phyloP scores from a whole-genome alignment of 306 rosid genomes.

The Phaseolus lunatus region DNA sequence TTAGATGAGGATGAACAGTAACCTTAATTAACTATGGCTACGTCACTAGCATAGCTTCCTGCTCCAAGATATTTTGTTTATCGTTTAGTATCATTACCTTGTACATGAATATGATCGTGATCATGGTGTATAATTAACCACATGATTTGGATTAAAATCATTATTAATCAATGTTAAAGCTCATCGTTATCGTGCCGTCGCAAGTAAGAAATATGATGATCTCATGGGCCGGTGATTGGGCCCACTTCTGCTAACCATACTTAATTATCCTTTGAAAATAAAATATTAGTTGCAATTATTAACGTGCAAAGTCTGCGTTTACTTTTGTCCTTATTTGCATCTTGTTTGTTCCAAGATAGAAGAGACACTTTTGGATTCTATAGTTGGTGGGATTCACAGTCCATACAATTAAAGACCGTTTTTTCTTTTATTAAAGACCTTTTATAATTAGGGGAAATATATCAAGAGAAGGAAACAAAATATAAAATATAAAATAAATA shows the following conservation, averaged over 20 bases:
- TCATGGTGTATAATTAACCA: constrained; percentile 25
- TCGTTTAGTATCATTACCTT: not conserved
- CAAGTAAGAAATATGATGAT: constrained; percentile 54
- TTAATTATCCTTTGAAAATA: constrained; percentile 35
- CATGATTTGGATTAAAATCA: constrained; percentile 38
- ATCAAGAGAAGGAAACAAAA: not conserved
- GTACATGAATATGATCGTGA: constrained; percentile 21
- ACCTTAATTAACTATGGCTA: not conserved
- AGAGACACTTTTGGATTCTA: constrained; percentile 15
- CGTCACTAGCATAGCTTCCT: constrained; percentile 29
- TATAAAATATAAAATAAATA: not conserved
- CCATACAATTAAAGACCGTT: not conserved
- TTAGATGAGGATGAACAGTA: constrained; percentile 7
- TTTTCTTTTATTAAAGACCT: not conserved
- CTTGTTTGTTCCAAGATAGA: not conserved
- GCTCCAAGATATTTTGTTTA: constrained; percentile 41
- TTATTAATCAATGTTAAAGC: constrained; percentile 29
- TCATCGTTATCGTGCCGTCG: constrained; percentile 63
- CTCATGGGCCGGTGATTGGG: constrained; percentile 63
- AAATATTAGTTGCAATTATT: constrained; percentile 36
- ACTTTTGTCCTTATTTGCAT: constrained; percentile 37
- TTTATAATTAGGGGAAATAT: not conserved
- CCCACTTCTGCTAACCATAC: constrained; percentile 40
- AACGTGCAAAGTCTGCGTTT: constrained; percentile 40
- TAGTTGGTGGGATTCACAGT: constrained; percentile 18